A percentile compares a stretch with the other conserved stretches of the same genome.
Evolutionary conservation across 495 filamentous ascomycete species (phyloP).

Genomic region (Penicillium lividum): DNA sequence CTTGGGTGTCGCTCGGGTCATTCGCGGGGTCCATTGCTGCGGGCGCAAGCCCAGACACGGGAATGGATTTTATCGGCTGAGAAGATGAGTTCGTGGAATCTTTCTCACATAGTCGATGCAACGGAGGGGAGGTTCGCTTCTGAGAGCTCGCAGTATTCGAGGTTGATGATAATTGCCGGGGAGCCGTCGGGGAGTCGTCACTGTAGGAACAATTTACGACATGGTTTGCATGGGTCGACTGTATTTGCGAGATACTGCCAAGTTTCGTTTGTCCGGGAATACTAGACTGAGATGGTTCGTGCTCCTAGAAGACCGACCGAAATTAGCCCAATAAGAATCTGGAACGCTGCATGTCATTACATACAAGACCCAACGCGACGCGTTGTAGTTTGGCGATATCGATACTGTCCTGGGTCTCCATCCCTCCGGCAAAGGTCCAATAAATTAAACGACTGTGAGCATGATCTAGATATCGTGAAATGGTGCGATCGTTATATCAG

Average conservation of each 20-base stretch:
- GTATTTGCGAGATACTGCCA: constrained; percentile 13
- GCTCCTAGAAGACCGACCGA: constrained; percentile 30
- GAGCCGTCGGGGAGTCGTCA: constrained; percentile 7
- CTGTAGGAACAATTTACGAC: constrained; percentile 9
- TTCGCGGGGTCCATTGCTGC: constrained; percentile 40
- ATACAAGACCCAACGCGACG: constrained; percentile 50
- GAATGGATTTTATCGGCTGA: constrained; percentile 4
- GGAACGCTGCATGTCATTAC: constrained; percentile 34
- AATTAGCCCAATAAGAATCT: constrained; percentile 36
- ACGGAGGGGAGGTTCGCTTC: neutral
- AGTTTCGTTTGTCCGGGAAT: constrained; percentile 10
- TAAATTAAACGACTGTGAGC: neutral
- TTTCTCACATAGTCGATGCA: constrained; percentile 20
- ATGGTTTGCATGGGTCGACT: neutral
- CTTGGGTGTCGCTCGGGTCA: constrained; percentile 51
- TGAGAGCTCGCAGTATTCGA: constrained; percentile 11
- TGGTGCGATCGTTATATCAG: neutral
- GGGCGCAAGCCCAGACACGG: constrained; percentile 11
- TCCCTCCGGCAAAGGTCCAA: constrained; percentile 12
- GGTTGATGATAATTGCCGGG: constrained; percentile 8
- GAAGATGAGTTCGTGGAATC: neutral
- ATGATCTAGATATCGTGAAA: neutral
- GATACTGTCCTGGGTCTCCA: constrained; percentile 52
- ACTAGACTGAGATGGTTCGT: constrained; percentile 32
- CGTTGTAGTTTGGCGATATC: constrained; percentile 52